Conservation (phyloP, 139 green algal genomes). For the Nannochloris sp. region DNA sequence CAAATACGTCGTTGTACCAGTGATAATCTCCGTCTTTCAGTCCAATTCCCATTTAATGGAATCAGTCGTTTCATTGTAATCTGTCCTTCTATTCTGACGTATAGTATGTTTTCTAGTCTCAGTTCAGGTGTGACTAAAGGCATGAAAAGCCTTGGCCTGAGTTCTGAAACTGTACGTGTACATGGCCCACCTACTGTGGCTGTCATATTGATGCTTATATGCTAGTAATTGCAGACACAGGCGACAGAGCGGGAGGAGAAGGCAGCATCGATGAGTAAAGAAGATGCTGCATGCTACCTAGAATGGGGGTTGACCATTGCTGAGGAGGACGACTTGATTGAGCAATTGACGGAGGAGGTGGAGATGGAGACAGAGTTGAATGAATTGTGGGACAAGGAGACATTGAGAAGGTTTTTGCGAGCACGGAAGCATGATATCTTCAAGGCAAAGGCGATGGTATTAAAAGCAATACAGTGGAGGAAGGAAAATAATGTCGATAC, state of each 20-base stretch:
- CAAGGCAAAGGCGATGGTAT: slow-evolving; percentile 38
- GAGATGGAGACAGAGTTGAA: slow-evolving; percentile 11
- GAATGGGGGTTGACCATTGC: slow-evolving; percentile 16
- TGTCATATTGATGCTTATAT: background rate
- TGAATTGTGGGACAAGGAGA: slow-evolving; percentile 17
- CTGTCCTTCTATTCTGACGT: too few relatives aligned
- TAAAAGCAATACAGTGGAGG: slow-evolving; percentile 11
- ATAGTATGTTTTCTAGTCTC: background rate
- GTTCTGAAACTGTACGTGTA: background rate
- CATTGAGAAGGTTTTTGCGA: slow-evolving; percentile 42
- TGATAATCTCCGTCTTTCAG: too few relatives aligned
- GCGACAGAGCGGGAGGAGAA: background rate
- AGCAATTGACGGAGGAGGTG: slow-evolving; percentile 19
- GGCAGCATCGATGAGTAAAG: slow-evolving; percentile 1
- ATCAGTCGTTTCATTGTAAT: too few relatives aligned
- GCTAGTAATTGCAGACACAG: background rate
- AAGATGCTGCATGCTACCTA: slow-evolving; percentile 9
- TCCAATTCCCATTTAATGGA: too few relatives aligned
- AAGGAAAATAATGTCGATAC: slow-evolving; percentile 39
- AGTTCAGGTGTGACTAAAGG: slow-evolving; percentile 3
- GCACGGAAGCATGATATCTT: slow-evolving; percentile 44
- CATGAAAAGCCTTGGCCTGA: slow-evolving; percentile 3
- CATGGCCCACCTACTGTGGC: background rate
- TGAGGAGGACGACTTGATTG: slow-evolving; percentile 21
- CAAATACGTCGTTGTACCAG: too few relatives aligned